Evolutionary conservation across 169 alveolate genomes (phyloP), one percentile per base, ranked within the genome.

Genomic region (Babesia bigemina): DNA sequence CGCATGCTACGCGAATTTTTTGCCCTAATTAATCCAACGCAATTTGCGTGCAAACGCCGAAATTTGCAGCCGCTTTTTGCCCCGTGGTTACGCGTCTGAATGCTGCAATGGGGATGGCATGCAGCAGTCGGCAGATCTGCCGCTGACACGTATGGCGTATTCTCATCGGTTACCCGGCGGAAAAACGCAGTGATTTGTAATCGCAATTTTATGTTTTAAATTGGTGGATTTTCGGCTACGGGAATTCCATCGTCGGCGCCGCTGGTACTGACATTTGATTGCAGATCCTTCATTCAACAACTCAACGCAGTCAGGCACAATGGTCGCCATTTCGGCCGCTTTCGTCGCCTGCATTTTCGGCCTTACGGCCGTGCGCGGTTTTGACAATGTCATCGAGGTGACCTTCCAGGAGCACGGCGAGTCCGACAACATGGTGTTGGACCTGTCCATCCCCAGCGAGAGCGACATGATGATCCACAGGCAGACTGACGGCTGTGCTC

Each of bases 321-420:
- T 53, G 61, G 61, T 17, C 0, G 61, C 61, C 61, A 11, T 53
- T 17, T 53, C 61, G 4, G 6, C 36, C 61, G 28, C 28, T 0
- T 1, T 53, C 36, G 28, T 53, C 11, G 14, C 36, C 61, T 53
- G 36, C 61, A 11, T 53, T 21, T 21, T 53, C 61, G 21, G 36
- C 61, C 17, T 26, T 2, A 21, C 36, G 21, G 36, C 28, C 22
- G 61, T 17, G 11, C 36, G 14, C 61, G 61, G 28, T 11, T 26
- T 24, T 11, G 61, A 10, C 26, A 9, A 2, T 26, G 12, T 24
- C 29, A 2, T 13, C 29, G 70, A 61, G 53, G 24, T 0, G 12
- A 17, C 12, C 24, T n/a, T 33, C 70, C 70, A 61, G 53, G 17
- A 36, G 13, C 56, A 61, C 45, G 70, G 70, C 7, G 55, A 36